Evolutionary conservation across 345 rosid genomes (phyloP), one percentile per base, ranked within the genome.

Genomic region (Eucalyptus virginea): DNA sequence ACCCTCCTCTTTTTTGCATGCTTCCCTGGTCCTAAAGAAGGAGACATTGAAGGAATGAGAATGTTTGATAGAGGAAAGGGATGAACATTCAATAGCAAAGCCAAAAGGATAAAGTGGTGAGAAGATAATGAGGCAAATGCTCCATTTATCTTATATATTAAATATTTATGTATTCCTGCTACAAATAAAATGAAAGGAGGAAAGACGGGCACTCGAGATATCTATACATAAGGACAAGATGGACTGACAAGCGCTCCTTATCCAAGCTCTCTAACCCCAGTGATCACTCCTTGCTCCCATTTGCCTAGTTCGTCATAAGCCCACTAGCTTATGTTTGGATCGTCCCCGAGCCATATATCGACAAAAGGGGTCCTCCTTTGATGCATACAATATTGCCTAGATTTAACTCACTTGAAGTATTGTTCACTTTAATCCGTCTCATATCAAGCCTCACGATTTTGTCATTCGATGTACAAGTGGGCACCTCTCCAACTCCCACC

Each of bases 241-340:
- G 10, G 56, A 52, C 0, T 1, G 10, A 52, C 0, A 52, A 0
- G 24, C 0, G 0, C 24, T 19, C 24, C 56, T 52, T 52, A 52
- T 52, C 24, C 56, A 52, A 0, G 56, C 56, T 51, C 56, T 51
- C 23, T 51, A 51, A 51, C 2, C 23, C 0, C 56, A 0, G 9
- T 52, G 56, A 52, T 0, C 56, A 52, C 56, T 52, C 2, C 56
- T 0, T 2, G 56, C 23, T 52, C 24, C 0, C 24, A 52, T 52
- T 52, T 52, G 56, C 24, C 2, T 1, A 0, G 0, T 0, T 52
- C 4, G 1, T 52, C 0, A 0, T 52, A 52, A 0, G 56, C 56
- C 56, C 1, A 52, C 24, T 19, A 19, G 24, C 56, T 52, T 52
- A 1, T 0, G 0, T 52, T 52, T 52, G 9, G 9, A 52, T 52